A percentile compares a stretch with the other conserved stretches of the same genome.
Conservation (phyloP, 2,329 filamentous ascomycete species). For the Aspergillus ruber region DNA sequence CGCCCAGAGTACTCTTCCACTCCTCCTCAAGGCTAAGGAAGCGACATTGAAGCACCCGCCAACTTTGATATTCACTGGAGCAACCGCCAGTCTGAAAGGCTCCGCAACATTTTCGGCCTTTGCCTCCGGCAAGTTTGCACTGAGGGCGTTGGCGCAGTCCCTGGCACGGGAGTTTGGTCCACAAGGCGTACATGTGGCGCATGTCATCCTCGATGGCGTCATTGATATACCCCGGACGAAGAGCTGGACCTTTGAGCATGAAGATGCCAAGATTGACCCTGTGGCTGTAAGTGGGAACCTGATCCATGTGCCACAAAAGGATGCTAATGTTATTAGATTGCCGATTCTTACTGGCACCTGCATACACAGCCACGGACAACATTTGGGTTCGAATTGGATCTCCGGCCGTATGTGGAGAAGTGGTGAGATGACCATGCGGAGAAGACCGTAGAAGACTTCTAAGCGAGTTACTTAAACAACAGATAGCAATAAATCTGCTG, state of each 20-base stretch:
- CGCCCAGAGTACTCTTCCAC: constrained; percentile 63
- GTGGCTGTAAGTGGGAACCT: constrained; percentile 55
- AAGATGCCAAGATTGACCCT: constrained; percentile 64
- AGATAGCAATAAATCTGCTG: too few relatives aligned
- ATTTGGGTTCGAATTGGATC: constrained; percentile 76
- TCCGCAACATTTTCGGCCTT: constrained; percentile 65
- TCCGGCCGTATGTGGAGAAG: constrained; percentile 76
- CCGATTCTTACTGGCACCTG: constrained; percentile 76
- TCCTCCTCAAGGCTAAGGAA: constrained; percentile 56
- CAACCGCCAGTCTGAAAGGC: constrained; percentile 71
- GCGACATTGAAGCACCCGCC: constrained; percentile 56
- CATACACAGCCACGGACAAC: constrained; percentile 73
- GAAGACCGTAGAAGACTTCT: too few relatives aligned
- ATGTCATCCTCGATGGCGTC: constrained; percentile 75
- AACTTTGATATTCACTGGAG: constrained; percentile 77
- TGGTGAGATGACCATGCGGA: constrained; percentile 48
- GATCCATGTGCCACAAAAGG: neutral
- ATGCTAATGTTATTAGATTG: constrained; percentile 55
- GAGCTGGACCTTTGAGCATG: constrained; percentile 49
- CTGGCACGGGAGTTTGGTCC: constrained; percentile 80
- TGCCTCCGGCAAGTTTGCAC: constrained; percentile 72
- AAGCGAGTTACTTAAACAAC: too few relatives aligned
- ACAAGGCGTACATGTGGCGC: constrained; percentile 73
- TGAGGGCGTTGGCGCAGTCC: constrained; percentile 66
- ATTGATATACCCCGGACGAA: constrained; percentile 74